Conservation (phyloP, 139 green algal species). For the Tetradesmus obliquus region DNA sequence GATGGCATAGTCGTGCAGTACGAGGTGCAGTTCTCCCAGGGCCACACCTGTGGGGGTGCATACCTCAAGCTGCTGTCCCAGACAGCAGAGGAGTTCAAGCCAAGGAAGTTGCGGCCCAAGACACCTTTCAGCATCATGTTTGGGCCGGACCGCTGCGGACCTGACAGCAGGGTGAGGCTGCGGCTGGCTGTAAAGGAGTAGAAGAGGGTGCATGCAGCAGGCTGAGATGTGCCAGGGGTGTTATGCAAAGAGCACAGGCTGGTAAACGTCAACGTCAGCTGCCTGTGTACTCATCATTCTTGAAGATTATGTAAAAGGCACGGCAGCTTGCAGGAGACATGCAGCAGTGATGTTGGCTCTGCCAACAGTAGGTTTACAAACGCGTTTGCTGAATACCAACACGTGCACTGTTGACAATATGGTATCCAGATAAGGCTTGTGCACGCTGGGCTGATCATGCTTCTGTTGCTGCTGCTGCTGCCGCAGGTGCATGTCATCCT, state of each 20-base stretch:
- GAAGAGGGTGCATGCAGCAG: not conserved
- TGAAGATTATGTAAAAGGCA: too few species aligned
- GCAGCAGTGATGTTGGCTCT: too few species aligned
- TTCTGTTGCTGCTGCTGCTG: not conserved
- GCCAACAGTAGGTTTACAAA: too few species aligned
- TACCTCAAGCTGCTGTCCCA: conserved; percentile 94
- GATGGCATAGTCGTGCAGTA: conserved; percentile 88
- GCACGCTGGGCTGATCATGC: not conserved
- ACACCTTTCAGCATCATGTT: conserved; percentile 94
- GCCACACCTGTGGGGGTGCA: conserved; percentile 83
- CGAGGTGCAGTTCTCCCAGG: conserved; percentile 80
- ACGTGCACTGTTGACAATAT: too few species aligned
- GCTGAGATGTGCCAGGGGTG: not conserved
- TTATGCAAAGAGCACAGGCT: too few species aligned
- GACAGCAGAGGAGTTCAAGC: conserved; percentile 7
- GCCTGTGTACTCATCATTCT: too few species aligned
- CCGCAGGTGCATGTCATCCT: conserved; percentile 94
- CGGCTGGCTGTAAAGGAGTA: not conserved
- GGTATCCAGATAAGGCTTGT: too few species aligned
- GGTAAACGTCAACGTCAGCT: too few species aligned
- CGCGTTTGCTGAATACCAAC: too few species aligned
- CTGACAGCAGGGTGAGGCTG: conserved; percentile 4
- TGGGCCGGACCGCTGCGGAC: conserved; percentile 89
- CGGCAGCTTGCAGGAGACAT: too few species aligned
- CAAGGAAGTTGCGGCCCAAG: not conserved